Base-by-base conservation (phyloP, 176 grass and related monocot genomes). In the Guadua angustifolia region DNA sequence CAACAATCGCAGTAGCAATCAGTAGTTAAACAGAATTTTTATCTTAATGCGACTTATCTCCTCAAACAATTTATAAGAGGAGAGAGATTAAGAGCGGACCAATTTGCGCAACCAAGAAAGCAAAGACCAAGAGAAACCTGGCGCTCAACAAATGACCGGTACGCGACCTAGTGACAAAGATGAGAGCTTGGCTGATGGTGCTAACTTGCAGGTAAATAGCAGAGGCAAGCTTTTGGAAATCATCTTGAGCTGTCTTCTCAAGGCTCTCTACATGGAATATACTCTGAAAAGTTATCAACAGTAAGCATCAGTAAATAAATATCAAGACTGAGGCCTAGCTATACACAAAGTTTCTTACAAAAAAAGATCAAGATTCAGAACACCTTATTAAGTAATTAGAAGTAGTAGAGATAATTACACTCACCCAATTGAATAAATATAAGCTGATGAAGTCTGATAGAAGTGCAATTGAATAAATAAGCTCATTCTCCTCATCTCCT, bases 1-100 rank as follows among this genome's bases (percentile, higher is more conserved):
- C 94, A 24, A 92, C 92, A 50, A 97, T 90, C n/a, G 89, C 6
- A 5, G 94, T 97, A 73, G 94, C 94, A 83, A 94, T 82, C 94
- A 94, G 90, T 49, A 80, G 24, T 44, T 33, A 26, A 47, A 50
- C n/a, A 7, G 19, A 62, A 25, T 15, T 3, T 57, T 51, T 77
- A 65, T 19, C 9, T 77, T 6, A 5, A 49, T 61, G 25, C 0
- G 2, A 59, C 14, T 51, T 76, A 61, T 26, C 13, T 32, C 71
- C 29, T 14, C 13, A 75, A 82, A 26, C 5, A 44, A 19, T 6
- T 44, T 47, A 55, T 73, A 62, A 56, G 56, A 73, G 51, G 50
- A 24, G 13, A 16, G n/a, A 40, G 43, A 25, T 12, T 14, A 51
- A 38, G 77, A 66, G 22, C 33, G 12, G n/a, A 94, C 92, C 88